Evolutionary conservation across 345 rosid genomes (phyloP).

Genomic region (Gossypium longicalyx): DNA sequence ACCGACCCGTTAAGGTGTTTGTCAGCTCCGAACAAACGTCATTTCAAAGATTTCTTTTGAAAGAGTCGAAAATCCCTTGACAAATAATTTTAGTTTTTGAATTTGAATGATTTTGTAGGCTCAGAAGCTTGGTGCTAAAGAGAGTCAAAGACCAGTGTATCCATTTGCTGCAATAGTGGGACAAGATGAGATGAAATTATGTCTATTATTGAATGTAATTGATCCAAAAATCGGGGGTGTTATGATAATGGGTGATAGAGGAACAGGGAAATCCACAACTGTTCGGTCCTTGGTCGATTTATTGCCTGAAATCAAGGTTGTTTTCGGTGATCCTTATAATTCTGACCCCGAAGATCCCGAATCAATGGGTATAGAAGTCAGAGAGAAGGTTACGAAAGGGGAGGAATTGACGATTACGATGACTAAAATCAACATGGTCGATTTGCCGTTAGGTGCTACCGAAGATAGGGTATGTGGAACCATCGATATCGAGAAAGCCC

Average conservation of each 20-base stretch:
- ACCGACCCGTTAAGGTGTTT: background rate
- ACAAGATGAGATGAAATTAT: conserved; percentile 94
- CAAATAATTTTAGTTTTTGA: background rate
- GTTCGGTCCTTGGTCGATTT: conserved; percentile 90
- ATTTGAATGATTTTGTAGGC: conserved; percentile 35
- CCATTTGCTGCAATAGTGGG: conserved; percentile 96
- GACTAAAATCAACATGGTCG: conserved; percentile 89
- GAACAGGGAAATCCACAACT: conserved; percentile 84
- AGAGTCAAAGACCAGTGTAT: conserved; percentile 79
- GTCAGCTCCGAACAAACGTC: no score
- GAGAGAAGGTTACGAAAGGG: conserved; percentile 57
- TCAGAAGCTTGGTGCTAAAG: conserved; percentile 50
- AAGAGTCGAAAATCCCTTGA: no score
- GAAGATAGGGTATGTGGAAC: conserved; percentile 98
- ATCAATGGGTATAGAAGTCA: conserved; percentile 85
- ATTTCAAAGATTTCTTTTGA: no score
- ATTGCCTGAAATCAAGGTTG: conserved; percentile 80
- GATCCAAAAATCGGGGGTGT: conserved; percentile 97
- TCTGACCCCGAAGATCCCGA: conserved; percentile 92
- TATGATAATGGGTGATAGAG: conserved; percentile 97
- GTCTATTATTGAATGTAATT: conserved; percentile 82
- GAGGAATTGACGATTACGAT: conserved; percentile 39
- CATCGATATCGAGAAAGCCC: conserved; percentile 90
- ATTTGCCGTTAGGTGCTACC: conserved; percentile 94
- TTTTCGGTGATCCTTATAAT: conserved; percentile 83